Percentiles rank a stretch among this genome's conserved stretches.
Evolutionary conservation across 169 alveolate genomes (phyloP).

Genomic region (Plasmodium chabaudi): DNA sequence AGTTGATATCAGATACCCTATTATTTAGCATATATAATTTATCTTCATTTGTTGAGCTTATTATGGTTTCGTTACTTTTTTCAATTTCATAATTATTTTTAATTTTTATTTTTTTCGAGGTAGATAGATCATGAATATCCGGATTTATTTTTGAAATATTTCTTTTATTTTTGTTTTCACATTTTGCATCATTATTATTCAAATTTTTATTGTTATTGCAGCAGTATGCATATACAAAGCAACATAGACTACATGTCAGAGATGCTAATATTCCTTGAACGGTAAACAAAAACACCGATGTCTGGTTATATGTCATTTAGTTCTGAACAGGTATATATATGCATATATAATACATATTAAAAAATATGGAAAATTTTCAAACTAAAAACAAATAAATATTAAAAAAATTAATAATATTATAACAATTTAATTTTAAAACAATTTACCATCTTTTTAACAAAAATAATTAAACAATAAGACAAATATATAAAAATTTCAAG

Average conservation of each 20-base stretch:
- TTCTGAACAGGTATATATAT: not conserved
- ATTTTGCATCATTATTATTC: not conserved
- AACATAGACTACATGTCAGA: constrained; percentile 72
- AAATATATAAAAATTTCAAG: no score
- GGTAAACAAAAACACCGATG: constrained; percentile 53
- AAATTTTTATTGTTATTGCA: constrained; percentile 21
- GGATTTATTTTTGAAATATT: constrained; percentile 22
- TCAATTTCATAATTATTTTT: constrained; percentile 11
- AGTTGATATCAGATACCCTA: not conserved
- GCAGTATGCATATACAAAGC: constrained; percentile 51
- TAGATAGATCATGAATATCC: not conserved
- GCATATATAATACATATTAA: not conserved
- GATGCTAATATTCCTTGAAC: constrained; percentile 66
- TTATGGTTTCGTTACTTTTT: not conserved
- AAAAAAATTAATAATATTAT: no score
- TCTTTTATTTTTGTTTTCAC: constrained; percentile 50
- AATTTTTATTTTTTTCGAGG: constrained; percentile 32
- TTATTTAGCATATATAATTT: not conserved
- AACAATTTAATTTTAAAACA: not conserved
- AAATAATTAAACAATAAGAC: not conserved
- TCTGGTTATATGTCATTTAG: constrained; percentile 44
- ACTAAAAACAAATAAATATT: no score
- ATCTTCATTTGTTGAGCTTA: constrained; percentile 2
- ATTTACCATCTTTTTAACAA: not conserved
- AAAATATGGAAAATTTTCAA: not conserved